These are phyloP conservation scores for Corylus avellana DNA, from an alignment of 306 rosid genomes.

Conservation along the genomic window DNA sequence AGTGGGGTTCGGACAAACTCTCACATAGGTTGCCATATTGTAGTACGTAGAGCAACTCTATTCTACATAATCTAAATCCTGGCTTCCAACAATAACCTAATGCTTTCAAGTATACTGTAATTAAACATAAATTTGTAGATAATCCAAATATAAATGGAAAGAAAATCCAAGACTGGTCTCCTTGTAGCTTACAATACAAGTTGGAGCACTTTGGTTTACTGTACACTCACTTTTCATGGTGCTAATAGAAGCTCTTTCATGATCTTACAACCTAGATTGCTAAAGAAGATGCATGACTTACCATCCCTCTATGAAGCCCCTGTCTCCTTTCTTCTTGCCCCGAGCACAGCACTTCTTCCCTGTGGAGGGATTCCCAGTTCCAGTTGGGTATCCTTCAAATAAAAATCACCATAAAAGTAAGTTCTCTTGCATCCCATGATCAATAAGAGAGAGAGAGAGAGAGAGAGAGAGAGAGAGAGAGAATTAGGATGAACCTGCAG, in stretches of 20 bases:
- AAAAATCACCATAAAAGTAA: not conserved
- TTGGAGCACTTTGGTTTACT: not conserved
- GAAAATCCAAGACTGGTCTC: not conserved
- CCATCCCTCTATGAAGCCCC: slow-evolving; percentile 90
- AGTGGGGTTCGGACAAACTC: too few relatives aligned
- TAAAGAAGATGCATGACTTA: slow-evolving; percentile 11
- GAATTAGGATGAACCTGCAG: not conserved
- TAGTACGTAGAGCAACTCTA: too few relatives aligned
- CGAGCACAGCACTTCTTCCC: slow-evolving; percentile 38
- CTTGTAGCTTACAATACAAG: not conserved
- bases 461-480: too few relatives aligned
- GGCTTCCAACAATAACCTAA: not conserved
- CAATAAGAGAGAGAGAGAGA: not conserved
- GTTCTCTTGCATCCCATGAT: too few relatives aligned
- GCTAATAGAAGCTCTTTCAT: not conserved
- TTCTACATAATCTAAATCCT: too few relatives aligned
- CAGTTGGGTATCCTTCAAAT: slow-evolving; percentile 61
- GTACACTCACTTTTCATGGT: not conserved
- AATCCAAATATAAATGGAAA: not conserved
- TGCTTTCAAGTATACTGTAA: not conserved
- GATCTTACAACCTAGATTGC: not conserved
- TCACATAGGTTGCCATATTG: too few relatives aligned
- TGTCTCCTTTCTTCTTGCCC: slow-evolving; percentile 62
- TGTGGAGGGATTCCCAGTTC: slow-evolving; percentile 47
- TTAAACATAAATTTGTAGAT: not conserved